Base-by-base conservation (phyloP, 2,329 filamentous ascomycete species). In the Fusarium sp. region DNA sequence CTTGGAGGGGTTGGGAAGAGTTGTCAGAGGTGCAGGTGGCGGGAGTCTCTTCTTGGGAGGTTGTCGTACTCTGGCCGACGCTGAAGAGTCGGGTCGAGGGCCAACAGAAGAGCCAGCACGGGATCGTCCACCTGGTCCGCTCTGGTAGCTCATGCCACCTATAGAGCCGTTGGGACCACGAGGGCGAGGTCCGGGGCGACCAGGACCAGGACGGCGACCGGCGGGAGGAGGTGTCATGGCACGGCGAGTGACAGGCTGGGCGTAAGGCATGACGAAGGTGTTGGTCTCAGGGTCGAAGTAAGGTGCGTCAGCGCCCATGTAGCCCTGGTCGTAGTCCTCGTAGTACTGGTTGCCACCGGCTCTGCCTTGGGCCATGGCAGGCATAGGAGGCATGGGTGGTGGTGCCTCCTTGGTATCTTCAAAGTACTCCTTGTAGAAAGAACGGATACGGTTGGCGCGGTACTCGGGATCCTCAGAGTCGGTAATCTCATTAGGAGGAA, bases 401-500 rank as follows among this genome's bases (percentile, higher is more conserved):
- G 79, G 73, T 7, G 76, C 71, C 41, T 79, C 78, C 76, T 89
- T 92, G 61, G 84, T 88, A 41, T 97, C 95, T 70, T 98, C 96
- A 73, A 99, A 99, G 82, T 99, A 99, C 77, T 99, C 96, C 83
- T 97, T 97, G 84, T 99, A 99, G 83, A 99, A 99, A 6, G 96
- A 99, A 78, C 96, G 89, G 71, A 99, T 99, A 60, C 96, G 90
- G 83, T 97, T 98, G 68, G 96, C 96, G 74, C 96, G 89, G 75
- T 95, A 90, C 79, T 98, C 96, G 0, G 96, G 94, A 76, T 97
- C 95, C 76, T 98, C 96, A 5, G 90, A 88, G 43, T 90, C 88
- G 30, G 84, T 86, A 55, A 92, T 89, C 68, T 97, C 92, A 75
- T 94, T 90, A 35, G 94, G 93, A 7, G 96, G 96, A 65, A 99